Evolutionary conservation across 495 filamentous ascomycete genomes (phyloP).

Genomic region (Lophiotrema nucula): DNA sequence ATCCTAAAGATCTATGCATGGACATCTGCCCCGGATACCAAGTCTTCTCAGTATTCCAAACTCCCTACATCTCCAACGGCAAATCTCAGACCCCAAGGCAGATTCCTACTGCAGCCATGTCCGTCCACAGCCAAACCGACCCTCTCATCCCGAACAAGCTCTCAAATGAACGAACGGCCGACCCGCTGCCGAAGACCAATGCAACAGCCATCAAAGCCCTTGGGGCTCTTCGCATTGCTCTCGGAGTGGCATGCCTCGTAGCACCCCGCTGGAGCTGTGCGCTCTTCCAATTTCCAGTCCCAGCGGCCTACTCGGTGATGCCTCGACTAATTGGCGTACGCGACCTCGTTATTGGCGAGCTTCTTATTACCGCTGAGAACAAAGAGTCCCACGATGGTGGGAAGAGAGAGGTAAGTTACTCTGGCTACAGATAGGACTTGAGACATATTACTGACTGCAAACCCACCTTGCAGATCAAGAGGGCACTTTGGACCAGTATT

Average conservation of each 20-base stretch:
- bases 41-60: too few relatives aligned
- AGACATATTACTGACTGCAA: too few relatives aligned
- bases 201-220: constrained; percentile 19
- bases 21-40: too few relatives aligned
- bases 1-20: too few relatives aligned
- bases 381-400: constrained; percentile 4
- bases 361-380: constrained; percentile 24
- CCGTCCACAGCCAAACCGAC: too few relatives aligned
- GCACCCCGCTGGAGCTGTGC: constrained; percentile 15
- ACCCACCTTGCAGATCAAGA: too few relatives aligned
- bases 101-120: too few relatives aligned
- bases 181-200: background rate
- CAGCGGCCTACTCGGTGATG: constrained; percentile 1
- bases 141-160: too few relatives aligned
- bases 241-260: constrained; percentile 16
- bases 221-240: constrained; percentile 14
- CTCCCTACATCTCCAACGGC: too few relatives aligned
- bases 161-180: constrained; percentile 1
- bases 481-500: constrained; percentile 26
- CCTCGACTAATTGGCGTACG: constrained; percentile 25
- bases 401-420: constrained; percentile 22
- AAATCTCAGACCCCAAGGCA: too few relatives aligned
- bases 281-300: constrained; percentile 20
- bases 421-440: too few relatives aligned
- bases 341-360: constrained; percentile 26